phyloP scores from a whole-genome alignment of 225 moss, liverwort and hornwort species.

The Neckera pumila region DNA sequence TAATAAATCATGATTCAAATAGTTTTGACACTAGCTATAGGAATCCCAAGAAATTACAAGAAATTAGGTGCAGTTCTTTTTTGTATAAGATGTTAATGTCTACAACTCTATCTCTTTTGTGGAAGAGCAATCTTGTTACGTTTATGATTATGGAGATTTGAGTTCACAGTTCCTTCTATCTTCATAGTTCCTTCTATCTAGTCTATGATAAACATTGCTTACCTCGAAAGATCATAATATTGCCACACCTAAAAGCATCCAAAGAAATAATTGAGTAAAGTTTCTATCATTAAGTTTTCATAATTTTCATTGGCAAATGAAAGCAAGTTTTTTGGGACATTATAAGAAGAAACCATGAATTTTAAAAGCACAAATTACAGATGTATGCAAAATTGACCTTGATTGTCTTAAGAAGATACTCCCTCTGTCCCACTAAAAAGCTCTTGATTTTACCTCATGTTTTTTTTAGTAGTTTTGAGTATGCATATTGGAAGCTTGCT shows the following conservation, averaged over 20 bases:
- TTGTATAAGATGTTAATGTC: not conserved
- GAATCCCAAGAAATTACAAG: not conserved
- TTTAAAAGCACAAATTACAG: not conserved
- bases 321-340: fast-evolving
- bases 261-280: not conserved
- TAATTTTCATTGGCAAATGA: not conserved
- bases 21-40: not conserved
- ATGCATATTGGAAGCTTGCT: too few species aligned
- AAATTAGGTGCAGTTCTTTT: not conserved
- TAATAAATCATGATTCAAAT: not conserved
- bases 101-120: too few species aligned
- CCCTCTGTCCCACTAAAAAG: too few species aligned
- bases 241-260: not conserved
- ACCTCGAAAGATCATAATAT: not conserved
- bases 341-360: not conserved
- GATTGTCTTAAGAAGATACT: not conserved
- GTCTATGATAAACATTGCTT: not conserved
- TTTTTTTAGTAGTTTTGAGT: too few species aligned
- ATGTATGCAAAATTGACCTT: not conserved
- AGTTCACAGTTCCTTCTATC: fast-evolving
- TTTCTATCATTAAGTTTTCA: too few species aligned
- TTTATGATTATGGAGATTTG: not conserved
- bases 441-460: too few species aligned
- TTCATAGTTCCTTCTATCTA: fast-evolving
- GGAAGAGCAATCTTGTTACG: not conserved